Conservation (phyloP, 2,329 filamentous ascomycete genomes). For the Macrophomina pseudophaseolina region DNA sequence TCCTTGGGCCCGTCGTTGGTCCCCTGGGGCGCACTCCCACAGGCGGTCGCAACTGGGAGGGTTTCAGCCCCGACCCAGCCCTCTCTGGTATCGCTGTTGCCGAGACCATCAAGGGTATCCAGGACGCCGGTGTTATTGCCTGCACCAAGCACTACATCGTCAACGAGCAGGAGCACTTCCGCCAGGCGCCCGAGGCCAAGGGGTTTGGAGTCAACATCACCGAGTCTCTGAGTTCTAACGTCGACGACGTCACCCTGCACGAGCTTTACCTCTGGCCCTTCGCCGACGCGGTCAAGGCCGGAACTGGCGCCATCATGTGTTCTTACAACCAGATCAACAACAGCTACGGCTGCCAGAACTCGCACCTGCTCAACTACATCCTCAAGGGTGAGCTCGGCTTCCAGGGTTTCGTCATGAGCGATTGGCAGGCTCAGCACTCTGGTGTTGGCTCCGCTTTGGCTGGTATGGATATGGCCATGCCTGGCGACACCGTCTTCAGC, state of each 20-base stretch:
- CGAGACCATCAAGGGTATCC: slow-evolving; percentile 78
- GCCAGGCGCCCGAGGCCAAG: slow-evolving; percentile 63
- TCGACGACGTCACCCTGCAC: slow-evolving; percentile 68
- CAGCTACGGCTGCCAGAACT: slow-evolving; percentile 80
- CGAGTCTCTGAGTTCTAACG: slow-evolving; percentile 64
- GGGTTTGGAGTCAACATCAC: slow-evolving; percentile 67
- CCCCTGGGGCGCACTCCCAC: slow-evolving; percentile 71
- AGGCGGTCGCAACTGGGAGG: slow-evolving; percentile 75
- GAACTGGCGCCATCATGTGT: slow-evolving; percentile 59
- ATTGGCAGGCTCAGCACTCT: slow-evolving; percentile 78
- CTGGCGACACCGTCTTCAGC: slow-evolving; percentile 79
- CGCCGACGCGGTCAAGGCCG: slow-evolving; percentile 56
- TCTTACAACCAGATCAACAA: slow-evolving; percentile 82
- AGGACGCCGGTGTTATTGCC: slow-evolving; percentile 80
- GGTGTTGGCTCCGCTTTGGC: slow-evolving; percentile 70
- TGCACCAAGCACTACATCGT: slow-evolving; percentile 72
- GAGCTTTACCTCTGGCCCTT: slow-evolving; percentile 68
- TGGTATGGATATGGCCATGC: slow-evolving; percentile 88
- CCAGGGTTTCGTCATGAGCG: slow-evolving; percentile 74
- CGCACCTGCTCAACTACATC: slow-evolving; percentile 73
- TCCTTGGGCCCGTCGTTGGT: slow-evolving; percentile 78
- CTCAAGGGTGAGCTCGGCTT: slow-evolving; percentile 82
- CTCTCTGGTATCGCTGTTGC: slow-evolving; percentile 74
- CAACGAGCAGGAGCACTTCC: slow-evolving; percentile 77
- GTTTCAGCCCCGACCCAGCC: slow-evolving; percentile 74